These are phyloP conservation scores for Scleroderma bovista DNA, from an alignment of 768 basidiomycete species.

Conservation along the genomic window DNA sequence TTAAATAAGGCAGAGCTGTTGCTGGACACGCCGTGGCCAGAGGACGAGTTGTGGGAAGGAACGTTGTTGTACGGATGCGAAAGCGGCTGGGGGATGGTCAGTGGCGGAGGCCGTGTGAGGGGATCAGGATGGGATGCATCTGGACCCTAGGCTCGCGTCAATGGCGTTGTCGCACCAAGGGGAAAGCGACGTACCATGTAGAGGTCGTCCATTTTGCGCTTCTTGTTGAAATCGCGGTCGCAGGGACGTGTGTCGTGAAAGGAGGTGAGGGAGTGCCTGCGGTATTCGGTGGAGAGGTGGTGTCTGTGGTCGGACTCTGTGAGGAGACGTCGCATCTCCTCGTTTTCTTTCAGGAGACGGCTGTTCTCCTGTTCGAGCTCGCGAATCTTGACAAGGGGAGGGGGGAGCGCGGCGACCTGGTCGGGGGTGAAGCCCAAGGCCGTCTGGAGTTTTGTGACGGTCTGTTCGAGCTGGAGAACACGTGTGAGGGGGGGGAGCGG, in stretches of 20 bases:
- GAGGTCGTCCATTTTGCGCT: constrained; percentile 56
- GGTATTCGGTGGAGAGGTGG: constrained; percentile 37
- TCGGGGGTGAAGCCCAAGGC: constrained; percentile 69
- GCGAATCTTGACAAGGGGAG: constrained; percentile 68
- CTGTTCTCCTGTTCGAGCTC: constrained; percentile 81
- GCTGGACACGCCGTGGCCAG: constrained; percentile 33
- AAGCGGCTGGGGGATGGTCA: constrained; percentile 55
- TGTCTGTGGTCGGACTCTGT: constrained; percentile 38
- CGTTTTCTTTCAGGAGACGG: constrained; percentile 65
- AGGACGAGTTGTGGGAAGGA: constrained; percentile 35
- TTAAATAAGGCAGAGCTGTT: constrained; percentile 43
- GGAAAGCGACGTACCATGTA: constrained; percentile 39
- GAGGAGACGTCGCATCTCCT: constrained; percentile 65
- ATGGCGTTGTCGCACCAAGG: not conserved
- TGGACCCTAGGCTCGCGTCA: constrained; percentile 28
- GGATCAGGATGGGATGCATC: constrained; percentile 38
- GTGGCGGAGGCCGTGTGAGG: constrained; percentile 44
- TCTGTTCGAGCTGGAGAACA: constrained; percentile 65
- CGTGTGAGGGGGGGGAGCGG: not conserved
- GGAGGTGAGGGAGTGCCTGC: constrained; percentile 41
- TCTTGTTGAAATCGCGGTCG: constrained; percentile 59
- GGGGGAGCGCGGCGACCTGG: constrained; percentile 67
- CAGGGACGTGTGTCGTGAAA: constrained; percentile 45
- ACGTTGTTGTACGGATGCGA: constrained; percentile 44
- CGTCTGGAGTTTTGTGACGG: constrained; percentile 78